Evolutionary conservation across 192 early-diverging fungal genomes (phyloP), one percentile per base, ranked within the genome.

Genomic region (Spizellomyces punctatus): DNA sequence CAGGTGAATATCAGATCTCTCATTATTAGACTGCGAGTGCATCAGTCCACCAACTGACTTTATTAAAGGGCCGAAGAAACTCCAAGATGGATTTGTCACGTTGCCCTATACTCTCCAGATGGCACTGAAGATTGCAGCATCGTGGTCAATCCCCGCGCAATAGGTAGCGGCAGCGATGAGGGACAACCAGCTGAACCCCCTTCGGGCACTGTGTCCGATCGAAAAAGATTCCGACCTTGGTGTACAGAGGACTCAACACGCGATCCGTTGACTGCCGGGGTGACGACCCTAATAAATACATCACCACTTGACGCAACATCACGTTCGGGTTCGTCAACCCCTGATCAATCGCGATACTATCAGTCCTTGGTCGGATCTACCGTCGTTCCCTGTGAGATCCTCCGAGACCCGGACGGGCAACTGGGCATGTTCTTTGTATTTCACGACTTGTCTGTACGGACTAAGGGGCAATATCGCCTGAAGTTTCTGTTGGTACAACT

Each of bases 401-500:
- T 81, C 70, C 42, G 17, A 5, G 81, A 80, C 58, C 22, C 72
- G 42, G 46, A 72, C 21, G 69, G 71, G 8, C 12, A 57, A 22
- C 22, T 59, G 46, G 64, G 69, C 17, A 57, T 74, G 62, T 81
- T 78, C 50, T 83, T 83, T 55, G 64, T 76, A 10, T 81, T 79
- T 66, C 66, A 60, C 10, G 79, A 83, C 27, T 43, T 83, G 10
- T 58, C 68, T 44, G 71, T 83, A 8, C 66, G 79, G 22, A 56
- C 65, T 21, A 46, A 43, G 5, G 82, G 82, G 57, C 45, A 19
- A 22, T 81, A 73, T 45, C 50, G 76, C n/a, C 67, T 83, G 19
- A 72, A 66, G 58, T 81, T 81, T 59, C 47, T 81, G 58, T 47
- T 83, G 22, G 63, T 79, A 70, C 66, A 83, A 19, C 57, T 81